Base-by-base conservation (phyloP, 768 basidiomycete species). In the Kwoniella bestiolae region DNA sequence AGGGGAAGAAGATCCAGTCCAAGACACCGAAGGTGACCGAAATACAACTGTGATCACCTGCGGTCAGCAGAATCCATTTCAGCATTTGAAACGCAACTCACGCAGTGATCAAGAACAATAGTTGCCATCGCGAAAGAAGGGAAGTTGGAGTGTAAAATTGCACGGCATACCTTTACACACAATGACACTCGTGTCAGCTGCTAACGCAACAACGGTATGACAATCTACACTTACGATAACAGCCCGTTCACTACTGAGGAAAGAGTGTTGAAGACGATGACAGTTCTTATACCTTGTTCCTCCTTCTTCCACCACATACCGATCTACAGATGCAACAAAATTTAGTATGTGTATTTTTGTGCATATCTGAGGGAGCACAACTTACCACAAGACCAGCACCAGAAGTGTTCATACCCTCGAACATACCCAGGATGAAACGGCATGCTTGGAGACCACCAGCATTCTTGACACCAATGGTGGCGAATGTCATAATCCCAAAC, bases 191-290 rank as follows among this genome's bases (percentile, higher is more conserved):
- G 14, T 18, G 38, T 41, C 12, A 41, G 14, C 18, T 11, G 18
- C 18, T 41, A 41, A 11, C 38, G 12, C 11, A 41, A 41, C 38
- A 11, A 14, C 18, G 3, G 3, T 41, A 18, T 14, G 18, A 18
- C 18, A 18, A 41, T 41, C 38, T 9, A 6, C 1, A 64, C 63
- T 56, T 29, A 68, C 66, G 61, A 63, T n/a, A 68, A 41, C 5
- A 63, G 9, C 1, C 66, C 66, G 31, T 63, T 68, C 14, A 55
- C 60, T 31, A 68, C 31, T 28, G 71, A 73, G 2, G 73, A 75
- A 9, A 75, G 63, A 16, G 76, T 77, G 32, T 60, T 67, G 72
- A 68, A 73, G 11, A 73, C 72, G 56, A 78, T 56, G 14, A 74
- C 74, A 6, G 65, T 70, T 25, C 76, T 32, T 59, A 65, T 65